Conservation (phyloP, 768 basidiomycete genomes). For the Cytidiella melzeri region DNA sequence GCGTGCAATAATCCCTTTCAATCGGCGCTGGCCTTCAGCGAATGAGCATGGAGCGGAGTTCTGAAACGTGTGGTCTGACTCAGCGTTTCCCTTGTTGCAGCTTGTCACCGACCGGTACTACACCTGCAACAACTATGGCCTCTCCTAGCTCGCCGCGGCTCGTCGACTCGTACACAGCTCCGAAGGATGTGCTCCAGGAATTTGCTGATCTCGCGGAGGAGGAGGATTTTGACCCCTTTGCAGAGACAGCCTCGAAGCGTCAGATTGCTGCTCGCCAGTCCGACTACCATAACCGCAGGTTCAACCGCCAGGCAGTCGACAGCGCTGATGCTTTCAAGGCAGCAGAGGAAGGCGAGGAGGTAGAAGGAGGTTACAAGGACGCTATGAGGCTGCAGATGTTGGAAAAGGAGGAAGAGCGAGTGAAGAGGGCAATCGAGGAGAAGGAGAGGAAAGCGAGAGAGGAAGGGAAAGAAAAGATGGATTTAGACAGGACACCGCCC, state of each 20-base stretch:
- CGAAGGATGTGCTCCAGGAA: slow-evolving; percentile 90
- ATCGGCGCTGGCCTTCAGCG: no score
- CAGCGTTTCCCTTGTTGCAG: slow-evolving; percentile 6
- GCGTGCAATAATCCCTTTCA: no score
- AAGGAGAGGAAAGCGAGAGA: slow-evolving; percentile 76
- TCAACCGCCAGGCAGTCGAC: slow-evolving; percentile 76
- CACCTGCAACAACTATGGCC: slow-evolving; percentile 21
- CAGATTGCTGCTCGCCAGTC: slow-evolving; percentile 92
- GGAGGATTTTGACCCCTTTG: slow-evolving; percentile 87
- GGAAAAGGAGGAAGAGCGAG: slow-evolving; percentile 89
- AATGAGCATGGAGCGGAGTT: no score
- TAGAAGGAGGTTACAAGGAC: slow-evolving; percentile 91
- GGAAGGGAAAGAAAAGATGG: slow-evolving; percentile 70
- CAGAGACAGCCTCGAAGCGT: slow-evolving; percentile 86
- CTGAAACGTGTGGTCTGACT: slow-evolving; percentile 5
- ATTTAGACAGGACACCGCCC: slow-evolving; percentile 89
- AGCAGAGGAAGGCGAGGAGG: slow-evolving; percentile 57
- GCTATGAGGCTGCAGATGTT: slow-evolving; percentile 88
- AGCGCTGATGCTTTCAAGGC: slow-evolving; percentile 75
- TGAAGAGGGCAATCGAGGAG: slow-evolving; percentile 81
- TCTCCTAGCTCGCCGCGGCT: slow-evolving; percentile 43
- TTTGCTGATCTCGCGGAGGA: slow-evolving; percentile 92
- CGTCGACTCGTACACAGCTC: slow-evolving; percentile 87
- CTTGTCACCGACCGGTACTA: slow-evolving; percentile 9
- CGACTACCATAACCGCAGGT: slow-evolving; percentile 92